Conservation (phyloP, 441 rosid species). For the Aquilaria agallochum region DNA sequence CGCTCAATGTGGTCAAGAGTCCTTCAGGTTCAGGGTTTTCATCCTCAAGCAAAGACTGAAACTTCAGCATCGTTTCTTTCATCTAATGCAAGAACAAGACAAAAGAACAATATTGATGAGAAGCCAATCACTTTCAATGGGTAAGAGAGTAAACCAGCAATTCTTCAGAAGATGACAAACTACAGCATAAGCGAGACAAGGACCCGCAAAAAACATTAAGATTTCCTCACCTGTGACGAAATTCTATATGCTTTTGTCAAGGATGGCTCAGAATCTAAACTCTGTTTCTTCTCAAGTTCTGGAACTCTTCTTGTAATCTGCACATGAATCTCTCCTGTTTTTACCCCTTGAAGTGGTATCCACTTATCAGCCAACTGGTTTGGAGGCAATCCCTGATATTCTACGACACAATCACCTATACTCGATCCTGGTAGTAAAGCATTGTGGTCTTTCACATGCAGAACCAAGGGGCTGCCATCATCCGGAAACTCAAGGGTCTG, state of each 20-base stretch:
- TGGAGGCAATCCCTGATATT: slow-evolving; percentile 74
- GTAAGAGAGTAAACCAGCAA: too few species aligned
- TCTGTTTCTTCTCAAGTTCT: slow-evolving; percentile 38
- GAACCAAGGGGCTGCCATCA: slow-evolving; percentile 57
- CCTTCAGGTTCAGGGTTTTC: slow-evolving; percentile 39
- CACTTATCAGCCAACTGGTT: slow-evolving; percentile 76
- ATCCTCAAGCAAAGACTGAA: slow-evolving; percentile 53
- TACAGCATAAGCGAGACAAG: too few species aligned
- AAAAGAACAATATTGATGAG: background rate
- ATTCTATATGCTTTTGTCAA: slow-evolving; percentile 33
- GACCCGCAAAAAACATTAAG: background rate
- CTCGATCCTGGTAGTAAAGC: slow-evolving; percentile 66
- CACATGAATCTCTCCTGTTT: slow-evolving; percentile 68
- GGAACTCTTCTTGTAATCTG: slow-evolving; percentile 69
- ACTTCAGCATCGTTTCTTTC: slow-evolving; percentile 53
- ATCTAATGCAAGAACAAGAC: slow-evolving; percentile 15
- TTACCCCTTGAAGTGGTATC: slow-evolving; percentile 94
- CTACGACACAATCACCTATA: slow-evolving; percentile 74
- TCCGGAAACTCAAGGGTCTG: slow-evolving; percentile 85
- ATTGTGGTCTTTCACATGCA: slow-evolving; percentile 79
- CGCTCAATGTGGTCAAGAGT: slow-evolving; percentile 47
- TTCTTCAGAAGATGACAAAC: too few species aligned
- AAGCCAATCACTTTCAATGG: too few species aligned
- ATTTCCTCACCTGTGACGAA: slow-evolving; percentile 35
- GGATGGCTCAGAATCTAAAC: slow-evolving; percentile 44